Conservation (phyloP, 257 asterid species). For the Ehretia macrophylla region DNA sequence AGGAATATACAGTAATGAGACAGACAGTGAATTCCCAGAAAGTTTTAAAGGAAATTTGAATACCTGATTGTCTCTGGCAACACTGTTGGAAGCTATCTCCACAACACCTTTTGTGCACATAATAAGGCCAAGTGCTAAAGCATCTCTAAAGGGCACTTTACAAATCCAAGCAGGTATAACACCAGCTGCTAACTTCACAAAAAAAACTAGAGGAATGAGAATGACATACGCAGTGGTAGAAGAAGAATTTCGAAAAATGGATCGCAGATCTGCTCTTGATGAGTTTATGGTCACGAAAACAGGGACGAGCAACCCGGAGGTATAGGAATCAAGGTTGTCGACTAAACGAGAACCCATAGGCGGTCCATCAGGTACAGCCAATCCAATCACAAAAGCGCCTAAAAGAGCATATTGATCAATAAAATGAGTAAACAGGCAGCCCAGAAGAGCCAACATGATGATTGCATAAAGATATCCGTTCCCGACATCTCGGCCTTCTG, state of each 20-base stretch:
- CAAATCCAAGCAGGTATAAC: constrained; percentile 13
- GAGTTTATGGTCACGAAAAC: constrained; percentile 17
- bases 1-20: too few relatives aligned
- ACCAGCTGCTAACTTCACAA: constrained; percentile 9
- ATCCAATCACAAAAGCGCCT: constrained; percentile 24
- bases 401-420: constrained; percentile 10
- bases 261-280: constrained; percentile 6
- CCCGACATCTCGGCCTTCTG: constrained; percentile 24
- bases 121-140: constrained; percentile 23
- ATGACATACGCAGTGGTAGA: not conserved
- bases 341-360: constrained; percentile 29
- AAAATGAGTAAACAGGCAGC: constrained; percentile 11
- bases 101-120: constrained; percentile 27
- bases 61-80: constrained; percentile 18
- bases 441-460: constrained; percentile 5
- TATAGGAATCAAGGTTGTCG: constrained; percentile 20
- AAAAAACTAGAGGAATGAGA: constrained; percentile 1
- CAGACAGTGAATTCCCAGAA: too few relatives aligned
- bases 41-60: not conserved
- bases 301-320: constrained; percentile 25
- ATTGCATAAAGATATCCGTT: constrained; percentile 9
- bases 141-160: constrained; percentile 22
- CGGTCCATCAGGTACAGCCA: constrained; percentile 34
- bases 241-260: not conserved
- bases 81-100: constrained; percentile 19